phyloP scores from a whole-genome alignment of 192 early-diverging fungal genomes.

The Phlyctochytrium bullatum region DNA sequence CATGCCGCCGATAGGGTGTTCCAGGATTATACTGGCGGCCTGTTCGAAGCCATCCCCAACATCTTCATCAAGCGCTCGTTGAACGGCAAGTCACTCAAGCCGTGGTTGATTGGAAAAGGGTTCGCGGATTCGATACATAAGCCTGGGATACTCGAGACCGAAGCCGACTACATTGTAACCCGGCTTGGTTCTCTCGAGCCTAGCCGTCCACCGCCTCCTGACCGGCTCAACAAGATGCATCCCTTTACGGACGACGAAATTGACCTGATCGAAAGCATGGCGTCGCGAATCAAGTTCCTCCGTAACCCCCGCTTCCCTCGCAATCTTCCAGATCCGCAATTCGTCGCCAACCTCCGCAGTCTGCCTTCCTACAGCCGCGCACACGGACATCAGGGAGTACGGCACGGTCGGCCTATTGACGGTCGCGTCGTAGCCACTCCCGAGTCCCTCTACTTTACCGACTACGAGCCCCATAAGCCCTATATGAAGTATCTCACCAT shows the following conservation, averaged over 20 bases:
- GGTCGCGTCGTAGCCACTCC: slow-evolving; percentile 41
- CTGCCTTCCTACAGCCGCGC: background rate
- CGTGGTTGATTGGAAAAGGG: background rate
- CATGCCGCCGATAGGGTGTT: background rate
- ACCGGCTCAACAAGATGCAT: slow-evolving; percentile 33
- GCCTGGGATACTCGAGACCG: slow-evolving; percentile 14
- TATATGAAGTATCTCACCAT: slow-evolving; percentile 42
- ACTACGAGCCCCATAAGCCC: slow-evolving; percentile 44
- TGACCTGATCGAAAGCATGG: slow-evolving; percentile 21
- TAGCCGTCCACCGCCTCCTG: background rate
- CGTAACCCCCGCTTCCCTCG: slow-evolving; percentile 37
- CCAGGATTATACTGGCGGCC: background rate
- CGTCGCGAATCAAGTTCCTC: slow-evolving; percentile 25
- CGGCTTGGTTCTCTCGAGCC: slow-evolving; percentile 23
- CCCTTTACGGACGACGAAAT: slow-evolving; percentile 30
- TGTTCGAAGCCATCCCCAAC: background rate
- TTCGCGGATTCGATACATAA: background rate
- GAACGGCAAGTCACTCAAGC: background rate
- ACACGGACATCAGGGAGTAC: background rate
- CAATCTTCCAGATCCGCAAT: background rate
- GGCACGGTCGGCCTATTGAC: background rate
- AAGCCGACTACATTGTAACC: slow-evolving; percentile 6
- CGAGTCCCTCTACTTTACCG: slow-evolving; percentile 33
- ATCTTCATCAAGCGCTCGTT: background rate
- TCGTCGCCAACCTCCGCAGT: too few relatives aligned